Conservation (phyloP, 768 basidiomycete species). For the Leucogyrophana mollusca region DNA sequence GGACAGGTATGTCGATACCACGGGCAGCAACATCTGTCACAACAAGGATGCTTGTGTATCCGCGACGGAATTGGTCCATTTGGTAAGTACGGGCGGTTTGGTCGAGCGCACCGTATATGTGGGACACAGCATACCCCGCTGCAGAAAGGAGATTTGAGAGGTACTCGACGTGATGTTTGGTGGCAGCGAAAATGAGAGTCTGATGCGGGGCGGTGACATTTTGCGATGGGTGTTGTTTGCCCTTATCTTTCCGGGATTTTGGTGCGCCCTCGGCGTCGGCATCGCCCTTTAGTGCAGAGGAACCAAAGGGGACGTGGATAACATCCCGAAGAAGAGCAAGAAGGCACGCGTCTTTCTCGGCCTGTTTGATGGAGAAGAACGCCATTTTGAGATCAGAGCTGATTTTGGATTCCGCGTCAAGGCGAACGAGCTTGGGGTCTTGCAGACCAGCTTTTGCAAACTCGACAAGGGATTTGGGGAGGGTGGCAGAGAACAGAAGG, state of each 20-base stretch:
- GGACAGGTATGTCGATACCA: conserved; percentile 95
- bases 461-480: conserved; percentile 93
- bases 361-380: conserved; percentile 89
- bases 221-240: conserved; percentile 47
- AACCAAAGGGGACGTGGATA: conserved; percentile 72
- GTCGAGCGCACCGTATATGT: conserved; percentile 95
- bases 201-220: conserved; percentile 71
- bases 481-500: conserved; percentile 92
- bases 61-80: conserved; percentile 87
- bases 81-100: conserved; percentile 87
- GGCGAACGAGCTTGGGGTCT: conserved; percentile 92
- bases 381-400: conserved; percentile 91
- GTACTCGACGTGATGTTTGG: conserved; percentile 99
- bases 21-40: conserved; percentile 98
- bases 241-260: conserved; percentile 46
- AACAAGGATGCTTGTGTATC: conserved; percentile 79
- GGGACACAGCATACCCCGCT: conserved; percentile 86
- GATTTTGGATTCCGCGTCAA: conserved; percentile 96
- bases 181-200: conserved; percentile 92
- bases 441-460: conserved; percentile 97
- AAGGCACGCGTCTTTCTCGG: conserved; percentile 92
- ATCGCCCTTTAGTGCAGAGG: conserved; percentile 28
- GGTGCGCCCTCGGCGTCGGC: conserved; percentile 19
- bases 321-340: conserved; percentile 83
- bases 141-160: conserved; percentile 72